Conservation (phyloP, 306 rosid genomes). For the Dalbergia cultrata region DNA sequence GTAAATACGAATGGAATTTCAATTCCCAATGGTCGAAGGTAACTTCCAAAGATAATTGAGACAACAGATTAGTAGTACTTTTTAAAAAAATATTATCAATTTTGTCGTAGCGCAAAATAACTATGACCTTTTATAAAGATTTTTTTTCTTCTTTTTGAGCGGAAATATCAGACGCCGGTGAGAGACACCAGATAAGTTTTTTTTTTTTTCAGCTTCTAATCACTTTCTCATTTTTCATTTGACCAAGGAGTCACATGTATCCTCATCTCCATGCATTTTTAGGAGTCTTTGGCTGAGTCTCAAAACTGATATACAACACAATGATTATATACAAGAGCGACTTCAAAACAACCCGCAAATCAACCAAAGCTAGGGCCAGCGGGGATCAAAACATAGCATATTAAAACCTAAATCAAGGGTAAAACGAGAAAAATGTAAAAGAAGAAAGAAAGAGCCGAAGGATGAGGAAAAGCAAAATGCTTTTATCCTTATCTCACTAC, state of each 20-base stretch:
- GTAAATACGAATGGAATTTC: no score
- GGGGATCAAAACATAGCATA: conserved; percentile 8
- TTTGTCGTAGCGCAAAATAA: no score
- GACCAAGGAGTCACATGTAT: background rate
- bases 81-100: no score
- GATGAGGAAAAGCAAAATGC: conserved; percentile 31
- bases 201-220: no score
- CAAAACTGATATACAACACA: conserved; percentile 28
- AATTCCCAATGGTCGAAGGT: no score
- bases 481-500: conserved; percentile 25
- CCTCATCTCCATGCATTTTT: conserved; percentile 5
- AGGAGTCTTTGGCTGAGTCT: background rate
- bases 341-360: conserved; percentile 31
- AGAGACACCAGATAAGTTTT: no score
- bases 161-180: no score
- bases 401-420: conserved; percentile 22
- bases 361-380: conserved; percentile 2
- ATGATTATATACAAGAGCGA: conserved; percentile 27
- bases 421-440: background rate
- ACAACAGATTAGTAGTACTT: no score
- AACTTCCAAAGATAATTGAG: no score
- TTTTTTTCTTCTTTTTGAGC: no score
- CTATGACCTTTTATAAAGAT: no score
- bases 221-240: background rate
- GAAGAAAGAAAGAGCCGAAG: background rate